A percentile compares a stretch with the other conserved stretches of the same genome.
phyloP scores from a whole-genome alignment of 225 moss, liverwort and hornwort genomes.

The Takakia lepidozioides region DNA sequence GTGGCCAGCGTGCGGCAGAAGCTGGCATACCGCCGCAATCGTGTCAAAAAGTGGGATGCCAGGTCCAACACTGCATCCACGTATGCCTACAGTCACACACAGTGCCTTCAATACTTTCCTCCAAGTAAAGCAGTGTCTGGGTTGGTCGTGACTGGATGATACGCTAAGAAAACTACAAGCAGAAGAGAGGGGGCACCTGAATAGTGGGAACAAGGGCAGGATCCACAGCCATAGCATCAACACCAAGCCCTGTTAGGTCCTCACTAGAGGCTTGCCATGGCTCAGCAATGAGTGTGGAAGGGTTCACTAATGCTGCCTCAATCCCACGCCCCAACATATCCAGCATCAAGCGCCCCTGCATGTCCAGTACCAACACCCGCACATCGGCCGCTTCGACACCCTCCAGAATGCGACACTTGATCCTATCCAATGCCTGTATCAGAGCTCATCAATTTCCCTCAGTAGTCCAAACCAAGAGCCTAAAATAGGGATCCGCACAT shows the following conservation, averaged over 20 bases:
- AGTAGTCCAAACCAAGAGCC: too few species aligned
- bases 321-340: slow-evolving; percentile 83
- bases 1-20: slow-evolving; percentile 84
- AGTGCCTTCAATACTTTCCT: too few species aligned
- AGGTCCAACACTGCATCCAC: slow-evolving; percentile 92
- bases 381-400: slow-evolving; percentile 86
- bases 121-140: too few species aligned
- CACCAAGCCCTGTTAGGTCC: slow-evolving; percentile 60
- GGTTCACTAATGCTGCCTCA: slow-evolving; percentile 82
- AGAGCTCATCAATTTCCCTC: too few species aligned
- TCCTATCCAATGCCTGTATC: slow-evolving; percentile 88
- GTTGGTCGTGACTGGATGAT: too few species aligned
- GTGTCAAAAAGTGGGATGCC: slow-evolving; percentile 95
- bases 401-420: slow-evolving; percentile 93
- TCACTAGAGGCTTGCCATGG: slow-evolving; percentile 91
- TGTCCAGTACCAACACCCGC: slow-evolving; percentile 88
- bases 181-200: slow-evolving; percentile 41
- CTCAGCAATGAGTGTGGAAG: slow-evolving; percentile 77
- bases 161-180: too few species aligned
- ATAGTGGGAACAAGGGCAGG: slow-evolving; percentile 61
- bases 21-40: slow-evolving; percentile 87
- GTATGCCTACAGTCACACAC: slow-evolving; percentile 63
- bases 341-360: slow-evolving; percentile 94
- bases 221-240: slow-evolving; percentile 91
- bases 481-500: too few species aligned